Evolutionary conservation across 2,329 filamentous ascomycete species (phyloP), one percentile per base, ranked within the genome.

Genomic region (Zasmidium citrigriseum): DNA sequence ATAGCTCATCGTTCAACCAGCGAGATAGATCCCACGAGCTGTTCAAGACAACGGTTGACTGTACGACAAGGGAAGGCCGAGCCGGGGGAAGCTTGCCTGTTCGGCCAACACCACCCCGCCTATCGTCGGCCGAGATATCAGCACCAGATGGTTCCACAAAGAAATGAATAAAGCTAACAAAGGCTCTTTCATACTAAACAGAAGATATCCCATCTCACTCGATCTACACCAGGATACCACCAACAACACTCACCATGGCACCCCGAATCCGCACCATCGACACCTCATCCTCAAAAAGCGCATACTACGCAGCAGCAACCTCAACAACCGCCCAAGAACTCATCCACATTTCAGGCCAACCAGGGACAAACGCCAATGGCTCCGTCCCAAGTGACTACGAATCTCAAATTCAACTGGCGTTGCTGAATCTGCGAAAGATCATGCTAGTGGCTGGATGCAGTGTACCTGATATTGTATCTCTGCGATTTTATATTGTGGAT

Each of bases 401-500:
- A 49, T 55, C 52, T 20, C 52, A 55, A 22, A 55, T 55, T 24
- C 23, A 48, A 20, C 45, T 49, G 2, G 56, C 46, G 11, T 29
- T 55, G 29, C 23, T 51, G 20, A 56, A 55, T 21, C 25, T 55
- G 20, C 50, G 52, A 27, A 49, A 54, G 24, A 52, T 58, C 46
- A 45, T 58, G 38, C 46, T 62, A 14, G 70, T 73, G 2, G 72
- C 74, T 1, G 75, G 76, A 0, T 71, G 76, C 4, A 61, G 63
- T 1, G 61, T 76, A 12, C 61, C 64, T 3, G 70, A 80, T 56
- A 75, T 80, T 21, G 68, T 71, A 12, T 79, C 79, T 58, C 63
- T 80, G 10, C 78, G 69, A 0, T 58, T 78, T 18, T 78, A 75
- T 55, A 77, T 81, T 45, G 78, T 81, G 57, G 67, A 77, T 62